Evolutionary conservation across 352 stramenopile genomes (phyloP).

Genomic region (Pythium phragmiticola): DNA sequence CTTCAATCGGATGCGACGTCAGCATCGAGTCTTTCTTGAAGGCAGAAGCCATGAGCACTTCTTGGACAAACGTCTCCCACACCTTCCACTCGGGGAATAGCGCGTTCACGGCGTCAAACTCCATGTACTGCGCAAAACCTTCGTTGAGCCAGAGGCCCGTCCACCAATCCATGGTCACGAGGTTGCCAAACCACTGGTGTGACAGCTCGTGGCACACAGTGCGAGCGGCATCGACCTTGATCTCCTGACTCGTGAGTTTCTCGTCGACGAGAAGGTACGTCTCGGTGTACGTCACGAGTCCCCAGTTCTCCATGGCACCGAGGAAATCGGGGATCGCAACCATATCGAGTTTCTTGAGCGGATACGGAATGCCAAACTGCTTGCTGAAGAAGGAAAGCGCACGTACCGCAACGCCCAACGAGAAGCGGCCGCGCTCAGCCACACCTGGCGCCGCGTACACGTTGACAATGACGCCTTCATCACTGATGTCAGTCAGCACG

Average conservation of each 20-base stretch:
- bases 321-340: slow-evolving; percentile 95
- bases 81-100: slow-evolving; percentile 94
- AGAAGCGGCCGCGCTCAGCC: slow-evolving; percentile 88
- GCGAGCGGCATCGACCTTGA: slow-evolving; percentile 80
- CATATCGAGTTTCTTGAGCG: slow-evolving; percentile 98
- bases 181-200: slow-evolving; percentile 97
- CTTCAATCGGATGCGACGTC: slow-evolving; percentile 93
- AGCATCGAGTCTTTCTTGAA: slow-evolving; percentile 92
- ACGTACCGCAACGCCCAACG: slow-evolving; percentile 70
- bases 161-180: slow-evolving; percentile 99
- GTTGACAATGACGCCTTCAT: slow-evolving; percentile 91
- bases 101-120: slow-evolving; percentile 91
- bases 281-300: slow-evolving; percentile 96
- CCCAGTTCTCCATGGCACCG: slow-evolving; percentile 96
- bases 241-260: slow-evolving; percentile 54
- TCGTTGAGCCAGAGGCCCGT: slow-evolving; percentile 97
- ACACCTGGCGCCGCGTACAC: slow-evolving; percentile 95
- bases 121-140: slow-evolving; percentile 96
- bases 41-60: slow-evolving; percentile 66
- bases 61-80: slow-evolving; percentile 94
- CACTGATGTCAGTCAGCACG: slow-evolving; percentile 87
- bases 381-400: slow-evolving; percentile 72
- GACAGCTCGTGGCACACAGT: slow-evolving; percentile 98
- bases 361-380: slow-evolving; percentile 89
- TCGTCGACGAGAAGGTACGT: slow-evolving; percentile 86